Percentiles rank a stretch among this genome's conserved stretches.
phyloP scores from a whole-genome alignment of 805 yeast genomes.

The Nakazawaea anatomiae region DNA sequence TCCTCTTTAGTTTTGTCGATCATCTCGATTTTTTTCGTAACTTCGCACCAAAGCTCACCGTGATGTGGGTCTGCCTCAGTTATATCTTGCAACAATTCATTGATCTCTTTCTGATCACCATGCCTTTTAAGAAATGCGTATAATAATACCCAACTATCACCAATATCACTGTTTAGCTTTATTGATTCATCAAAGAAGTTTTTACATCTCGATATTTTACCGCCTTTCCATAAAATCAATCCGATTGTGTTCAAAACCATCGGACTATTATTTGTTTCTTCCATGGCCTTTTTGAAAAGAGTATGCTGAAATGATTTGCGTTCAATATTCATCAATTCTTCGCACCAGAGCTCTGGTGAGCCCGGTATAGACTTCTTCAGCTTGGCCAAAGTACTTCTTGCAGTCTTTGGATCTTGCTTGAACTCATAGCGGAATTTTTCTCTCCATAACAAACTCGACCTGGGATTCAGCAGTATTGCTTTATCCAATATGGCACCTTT shows the following conservation, averaged over 20 bases:
- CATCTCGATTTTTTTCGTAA: slow-evolving; percentile 43
- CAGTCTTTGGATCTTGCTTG: slow-evolving; percentile 39
- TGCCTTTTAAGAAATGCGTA: slow-evolving; percentile 38
- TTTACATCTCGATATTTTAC: slow-evolving; percentile 55
- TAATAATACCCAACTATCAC: slow-evolving; percentile 75
- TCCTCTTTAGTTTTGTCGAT: slow-evolving; percentile 34
- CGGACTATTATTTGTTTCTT: slow-evolving; percentile 55
- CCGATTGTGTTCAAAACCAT: slow-evolving; percentile 62
- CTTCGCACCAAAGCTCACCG: slow-evolving; percentile 56
- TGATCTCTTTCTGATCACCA: slow-evolving; percentile 31
- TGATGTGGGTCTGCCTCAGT: slow-evolving; percentile 46
- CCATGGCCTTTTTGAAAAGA: slow-evolving; percentile 65
- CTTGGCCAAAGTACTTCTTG: slow-evolving; percentile 46
- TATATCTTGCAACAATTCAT: slow-evolving; percentile 29
- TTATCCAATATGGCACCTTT: slow-evolving; percentile 73
- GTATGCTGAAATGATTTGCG: slow-evolving; percentile 49
- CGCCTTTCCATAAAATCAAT: slow-evolving; percentile 56
- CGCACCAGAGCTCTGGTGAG: slow-evolving; percentile 62
- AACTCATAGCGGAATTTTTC: slow-evolving; percentile 56
- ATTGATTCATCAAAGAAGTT: slow-evolving; percentile 74
- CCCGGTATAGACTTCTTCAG: slow-evolving; percentile 55
- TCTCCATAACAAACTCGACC: slow-evolving; percentile 48
- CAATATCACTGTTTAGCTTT: slow-evolving; percentile 47
- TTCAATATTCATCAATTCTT: slow-evolving; percentile 40
- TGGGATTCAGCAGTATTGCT: slow-evolving; percentile 48